Evolutionary conservation across 352 stramenopile species (phyloP).

Genomic region (Phytopythium helicoides): DNA sequence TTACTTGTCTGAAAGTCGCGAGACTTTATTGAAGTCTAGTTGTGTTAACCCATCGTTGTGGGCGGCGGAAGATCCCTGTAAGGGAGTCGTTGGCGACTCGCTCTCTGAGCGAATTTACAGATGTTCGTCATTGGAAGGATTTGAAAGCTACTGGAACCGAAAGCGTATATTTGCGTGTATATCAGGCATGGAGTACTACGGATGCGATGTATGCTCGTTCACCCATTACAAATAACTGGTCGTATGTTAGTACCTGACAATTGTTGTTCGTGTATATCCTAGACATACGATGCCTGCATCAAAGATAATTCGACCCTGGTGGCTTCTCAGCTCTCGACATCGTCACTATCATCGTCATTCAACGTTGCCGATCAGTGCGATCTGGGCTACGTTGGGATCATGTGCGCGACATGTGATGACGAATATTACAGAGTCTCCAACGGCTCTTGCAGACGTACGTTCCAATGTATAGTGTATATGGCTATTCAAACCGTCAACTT

Average conservation of each 20-base stretch:
- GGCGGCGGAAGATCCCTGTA: conserved; percentile 50
- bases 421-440: conserved; percentile 61
- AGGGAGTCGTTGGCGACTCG: conserved; percentile 16
- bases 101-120: conserved; percentile 39
- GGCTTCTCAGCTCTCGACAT: not conserved
- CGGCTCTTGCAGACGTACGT: conserved; percentile 54
- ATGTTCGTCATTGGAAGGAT: conserved; percentile 34
- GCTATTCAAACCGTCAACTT: conserved; percentile 1
- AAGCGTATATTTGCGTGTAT: conserved; percentile 62
- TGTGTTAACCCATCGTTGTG: conserved; percentile 42
- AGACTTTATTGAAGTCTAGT: conserved; percentile 29
- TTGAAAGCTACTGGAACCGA: conserved; percentile 54
- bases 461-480: not conserved
- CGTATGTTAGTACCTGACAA: no score
- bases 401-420: conserved; percentile 40
- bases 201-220: conserved; percentile 44
- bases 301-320: conserved; percentile 9
- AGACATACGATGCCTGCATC: conserved; percentile 30
- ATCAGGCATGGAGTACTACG: conserved; percentile 55
- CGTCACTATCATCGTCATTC: conserved; percentile 2
- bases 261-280: no score
- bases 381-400: conserved; percentile 42
- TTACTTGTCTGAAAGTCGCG: conserved; percentile 39
- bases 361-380: conserved; percentile 33
- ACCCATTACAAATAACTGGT: not conserved